A percentile compares a stretch with the other conserved stretches of the same genome.
Evolutionary conservation across 225 moss, liverwort and hornwort genomes (phyloP).

Genomic region (Physcomitrellopsis africana): DNA sequence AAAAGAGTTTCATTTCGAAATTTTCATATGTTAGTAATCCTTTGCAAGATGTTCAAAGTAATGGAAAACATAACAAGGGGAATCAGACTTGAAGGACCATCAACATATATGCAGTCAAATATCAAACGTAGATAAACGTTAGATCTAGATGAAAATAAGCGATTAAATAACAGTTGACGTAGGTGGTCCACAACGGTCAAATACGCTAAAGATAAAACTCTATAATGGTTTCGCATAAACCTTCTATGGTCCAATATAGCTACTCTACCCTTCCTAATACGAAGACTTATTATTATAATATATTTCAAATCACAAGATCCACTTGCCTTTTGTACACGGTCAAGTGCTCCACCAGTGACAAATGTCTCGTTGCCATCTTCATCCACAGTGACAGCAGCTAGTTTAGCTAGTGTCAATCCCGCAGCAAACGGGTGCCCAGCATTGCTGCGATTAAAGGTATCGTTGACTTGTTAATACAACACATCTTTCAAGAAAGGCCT

Average conservation of each 20-base stretch:
- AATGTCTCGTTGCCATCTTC: conserved; percentile 88
- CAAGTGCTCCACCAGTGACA: conserved; percentile 87
- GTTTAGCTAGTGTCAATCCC: conserved; percentile 84
- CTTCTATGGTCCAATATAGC: neutral
- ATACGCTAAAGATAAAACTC: too few relatives aligned
- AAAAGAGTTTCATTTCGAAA: too few relatives aligned
- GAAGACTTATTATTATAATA: neutral
- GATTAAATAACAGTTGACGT: too few relatives aligned
- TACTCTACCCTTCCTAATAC: neutral
- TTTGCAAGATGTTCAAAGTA: too few relatives aligned
- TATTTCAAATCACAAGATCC: neutral
- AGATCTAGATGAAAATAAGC: too few relatives aligned
- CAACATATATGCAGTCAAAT: too few relatives aligned
- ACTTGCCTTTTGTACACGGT: conserved; percentile 87
- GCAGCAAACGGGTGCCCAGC: conserved; percentile 86
- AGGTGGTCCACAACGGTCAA: too few relatives aligned
- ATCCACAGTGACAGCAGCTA: conserved; percentile 93
- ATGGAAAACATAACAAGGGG: too few relatives aligned
- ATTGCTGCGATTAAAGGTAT: conserved; percentile 53
- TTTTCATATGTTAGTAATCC: too few relatives aligned
- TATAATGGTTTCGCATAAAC: too few relatives aligned
- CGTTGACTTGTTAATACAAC: neutral
- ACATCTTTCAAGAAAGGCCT: neutral
- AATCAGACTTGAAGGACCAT: too few relatives aligned
- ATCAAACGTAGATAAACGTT: too few relatives aligned